These are phyloP conservation scores for Hypomontagnella monticulosa DNA, from an alignment of 495 filamentous ascomycete species.

Conservation along the genomic window DNA sequence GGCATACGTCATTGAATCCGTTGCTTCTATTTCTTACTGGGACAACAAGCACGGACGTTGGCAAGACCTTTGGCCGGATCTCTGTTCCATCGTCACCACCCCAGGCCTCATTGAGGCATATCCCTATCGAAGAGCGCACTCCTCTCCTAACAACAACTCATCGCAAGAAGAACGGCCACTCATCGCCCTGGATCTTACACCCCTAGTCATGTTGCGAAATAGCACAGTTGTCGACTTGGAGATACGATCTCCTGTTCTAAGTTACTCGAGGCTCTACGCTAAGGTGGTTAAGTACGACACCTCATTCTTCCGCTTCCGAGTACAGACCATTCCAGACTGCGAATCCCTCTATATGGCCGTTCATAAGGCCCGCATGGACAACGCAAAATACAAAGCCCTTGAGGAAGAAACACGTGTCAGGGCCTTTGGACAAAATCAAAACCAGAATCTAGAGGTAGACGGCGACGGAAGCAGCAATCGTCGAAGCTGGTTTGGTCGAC, in stretches of 20 bases:
- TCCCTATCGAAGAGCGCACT: conserved; percentile 64
- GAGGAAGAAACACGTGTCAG: conserved; percentile 67
- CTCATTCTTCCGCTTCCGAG: conserved; percentile 74
- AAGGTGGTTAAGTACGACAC: conserved; percentile 78
- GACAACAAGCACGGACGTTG: conserved; percentile 77
- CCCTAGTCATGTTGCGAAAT: conserved; percentile 84
- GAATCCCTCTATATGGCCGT: conserved; percentile 82
- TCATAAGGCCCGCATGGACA: conserved; percentile 84
- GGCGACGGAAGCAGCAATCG: conserved; percentile 53
- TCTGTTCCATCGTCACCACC: conserved; percentile 81
- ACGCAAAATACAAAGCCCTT: conserved; percentile 86
- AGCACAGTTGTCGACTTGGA: conserved; percentile 94
- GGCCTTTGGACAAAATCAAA: conserved; percentile 56
- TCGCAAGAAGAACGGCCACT: conserved; percentile 65
- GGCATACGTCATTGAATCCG: conserved; percentile 67
- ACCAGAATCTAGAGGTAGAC: conserved; percentile 46
- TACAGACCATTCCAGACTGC: conserved; percentile 77
- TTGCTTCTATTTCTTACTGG: conserved; percentile 88
- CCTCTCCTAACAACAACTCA: conserved; percentile 22
- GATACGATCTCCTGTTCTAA: conserved; percentile 77
- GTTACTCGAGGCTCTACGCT: conserved; percentile 68
- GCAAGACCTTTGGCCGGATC: conserved; percentile 78
- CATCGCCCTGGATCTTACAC: conserved; percentile 84
- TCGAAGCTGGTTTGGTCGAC: conserved; percentile 66
- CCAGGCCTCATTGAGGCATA: conserved; percentile 89